phyloP scores from a whole-genome alignment of 2,329 filamentous ascomycete species.

The Ceratocystis papillata region DNA sequence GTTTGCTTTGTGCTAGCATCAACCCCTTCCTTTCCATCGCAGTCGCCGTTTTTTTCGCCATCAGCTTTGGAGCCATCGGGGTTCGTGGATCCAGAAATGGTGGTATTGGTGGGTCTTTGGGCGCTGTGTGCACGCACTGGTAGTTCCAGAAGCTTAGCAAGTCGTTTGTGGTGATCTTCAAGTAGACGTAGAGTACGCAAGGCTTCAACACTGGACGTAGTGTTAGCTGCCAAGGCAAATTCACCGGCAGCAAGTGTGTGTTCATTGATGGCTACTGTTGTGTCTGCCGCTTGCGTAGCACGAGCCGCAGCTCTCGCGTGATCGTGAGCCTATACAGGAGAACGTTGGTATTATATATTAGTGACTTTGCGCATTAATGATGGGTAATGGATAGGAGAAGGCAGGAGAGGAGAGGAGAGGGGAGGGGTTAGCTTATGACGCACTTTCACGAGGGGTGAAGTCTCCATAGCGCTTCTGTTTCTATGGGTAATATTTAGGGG shows the following conservation, averaged over 20 bases:
- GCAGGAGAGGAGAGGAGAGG: neutral
- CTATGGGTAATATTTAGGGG: neutral
- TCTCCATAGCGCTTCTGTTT: slow-evolving; percentile 46
- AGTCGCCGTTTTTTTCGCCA: slow-evolving; percentile 27
- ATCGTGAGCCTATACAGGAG: slow-evolving; percentile 58
- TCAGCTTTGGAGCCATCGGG: slow-evolving; percentile 26
- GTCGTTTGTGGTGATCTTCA: slow-evolving; percentile 73
- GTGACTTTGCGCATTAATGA: neutral
- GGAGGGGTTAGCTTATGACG: slow-evolving; percentile 23
- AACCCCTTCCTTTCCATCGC: slow-evolving; percentile 33
- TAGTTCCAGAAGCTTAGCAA: slow-evolving; percentile 70
- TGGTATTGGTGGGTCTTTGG: slow-evolving; percentile 32
- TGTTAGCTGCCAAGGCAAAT: slow-evolving; percentile 71
- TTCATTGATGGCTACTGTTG: slow-evolving; percentile 72
- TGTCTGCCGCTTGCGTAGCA: slow-evolving; percentile 62
- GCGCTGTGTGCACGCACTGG: slow-evolving; percentile 53
- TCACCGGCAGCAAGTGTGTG: slow-evolving; percentile 81
- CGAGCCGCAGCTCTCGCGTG: slow-evolving; percentile 76
- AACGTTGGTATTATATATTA: neutral
- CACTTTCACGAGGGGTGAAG: slow-evolving; percentile 57
- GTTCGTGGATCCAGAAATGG: slow-evolving; percentile 26
- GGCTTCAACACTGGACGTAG: slow-evolving; percentile 59
- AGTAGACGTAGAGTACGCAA: slow-evolving; percentile 73
- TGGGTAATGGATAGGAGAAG: neutral
- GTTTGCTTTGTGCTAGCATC: slow-evolving; percentile 7